Evolutionary conservation across 176 grass and related monocot species (phyloP), one percentile per base, ranked within the genome.

Genomic region (Hyparrhenia diplandra): DNA sequence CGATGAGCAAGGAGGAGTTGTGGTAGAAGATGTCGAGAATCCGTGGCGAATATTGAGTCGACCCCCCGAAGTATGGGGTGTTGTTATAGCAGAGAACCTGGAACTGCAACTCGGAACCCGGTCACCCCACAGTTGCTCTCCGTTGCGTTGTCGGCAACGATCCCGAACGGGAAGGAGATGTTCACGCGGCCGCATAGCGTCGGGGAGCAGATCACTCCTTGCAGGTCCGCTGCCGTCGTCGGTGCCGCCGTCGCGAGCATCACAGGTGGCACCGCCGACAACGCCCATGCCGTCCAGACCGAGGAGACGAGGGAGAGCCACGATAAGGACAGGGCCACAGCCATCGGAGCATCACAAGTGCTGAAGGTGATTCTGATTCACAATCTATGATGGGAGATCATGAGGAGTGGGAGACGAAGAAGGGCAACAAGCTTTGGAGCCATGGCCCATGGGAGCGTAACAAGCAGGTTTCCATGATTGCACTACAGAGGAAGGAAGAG

Each of bases 11-110:
- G 10, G 87, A 80, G 11, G 0, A 0, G 82, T 69, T 80, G 76
- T 0, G 0, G 51, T 55, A 54, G 69, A 69, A 88, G 76, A 88
- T 75, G 29, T 70, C 0, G 6, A 88, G 69, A 13, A 88, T 76
- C 17, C 2, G 76, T 0, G 80, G 5, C 6, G 9, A 12, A 24
- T 24, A 24, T 0, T 0, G 1, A 58, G 0, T 0, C 0, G 8
- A 57, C 0, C 67, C 81, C 8, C 37, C 37, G 23, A 88, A 17
- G 60, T 59, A 84, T 0, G 69, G n/a, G 45, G 9, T 45, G 43
- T 1, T 0, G 18, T 20, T 37, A 0, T 0, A 0, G 31, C 86
- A 88, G 3, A 0, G 5, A 0, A 84, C 61, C 47, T 84, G 59
- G 75, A 88, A 84, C 27, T 13, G 12, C n/a, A n/a, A n/a, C n/a